Evolutionary conservation across 2,329 filamentous ascomycete species (phyloP), one percentile per base, ranked within the genome.

Genomic region (Stenocarpella maydis): DNA sequence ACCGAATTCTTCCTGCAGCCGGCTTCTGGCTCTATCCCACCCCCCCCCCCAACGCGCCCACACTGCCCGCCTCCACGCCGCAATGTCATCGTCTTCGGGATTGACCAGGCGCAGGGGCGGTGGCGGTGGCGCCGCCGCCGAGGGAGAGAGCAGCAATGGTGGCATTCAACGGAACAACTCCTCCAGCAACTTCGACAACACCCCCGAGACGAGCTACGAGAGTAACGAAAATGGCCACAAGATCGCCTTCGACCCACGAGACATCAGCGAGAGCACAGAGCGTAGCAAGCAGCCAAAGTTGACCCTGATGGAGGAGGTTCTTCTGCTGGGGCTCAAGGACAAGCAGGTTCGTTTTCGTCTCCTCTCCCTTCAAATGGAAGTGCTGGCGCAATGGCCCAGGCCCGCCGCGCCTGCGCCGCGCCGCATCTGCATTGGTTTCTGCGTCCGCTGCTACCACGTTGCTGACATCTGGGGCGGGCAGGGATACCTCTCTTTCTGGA

Each of bases 401-500:
- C 24, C 31, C 21, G 28, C 37, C 58, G 54, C 39, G 21, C 24
- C 24, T 47, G 19, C 43, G 43, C n/a, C 31, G 39, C 24, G 34
- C 39, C 31, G 52, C 50, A 17, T 17, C 14, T n/a, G 19, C 34
- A 2, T 24, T 37, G 12, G 37, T 50, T 50, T 68, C 53, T 69
- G 39, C 26, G 28, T 49, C 58, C 47, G 58, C n/a, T 7, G 34
- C 43, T 45, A 45, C 21, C 26, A 17, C 19, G 26, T 71, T 54
- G 72, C 74, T 69, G 37, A 63, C 12, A 7, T 63, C 43, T 75
- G 52, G 37, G 28, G 55, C 71, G 71, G 60, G 73, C 78, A 97
- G 94, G 96, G 96, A 74, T 98, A 99, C 79, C 90, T 99, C 73
- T 98, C 95, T 37, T 99, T 99, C 83, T 99, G 96, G 96, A 99